phyloP scores from a whole-genome alignment of 2,329 filamentous ascomycete genomes.

The Calonectria leucothoes region DNA sequence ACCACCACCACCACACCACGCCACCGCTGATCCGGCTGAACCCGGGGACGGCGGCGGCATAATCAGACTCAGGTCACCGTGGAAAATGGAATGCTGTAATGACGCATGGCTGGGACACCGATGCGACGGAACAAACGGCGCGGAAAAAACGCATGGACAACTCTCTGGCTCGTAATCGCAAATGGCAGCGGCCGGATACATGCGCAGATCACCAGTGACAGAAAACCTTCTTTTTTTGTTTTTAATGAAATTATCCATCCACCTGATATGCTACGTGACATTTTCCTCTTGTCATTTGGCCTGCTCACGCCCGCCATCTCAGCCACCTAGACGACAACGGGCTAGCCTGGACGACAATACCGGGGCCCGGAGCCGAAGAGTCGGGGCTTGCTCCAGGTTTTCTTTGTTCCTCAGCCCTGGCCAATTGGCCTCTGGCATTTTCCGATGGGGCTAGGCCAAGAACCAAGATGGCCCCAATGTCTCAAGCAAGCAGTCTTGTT shows the following conservation, averaged over 20 bases:
- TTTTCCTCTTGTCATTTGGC: background rate
- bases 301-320: background rate
- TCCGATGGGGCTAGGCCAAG: background rate
- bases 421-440: background rate
- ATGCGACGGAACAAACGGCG: constrained; percentile 7
- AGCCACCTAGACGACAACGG: constrained; percentile 4
- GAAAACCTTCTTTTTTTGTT: background rate
- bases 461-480: background rate
- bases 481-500: too few species aligned
- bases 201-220: background rate
- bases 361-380: constrained; percentile 15
- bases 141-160: background rate
- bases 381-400: background rate
- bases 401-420: background rate
- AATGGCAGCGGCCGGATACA: background rate
- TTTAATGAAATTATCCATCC: background rate
- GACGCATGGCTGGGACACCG: background rate
- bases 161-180: background rate
- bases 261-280: constrained; percentile 16
- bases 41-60: background rate
- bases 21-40: background rate
- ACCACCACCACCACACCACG: background rate
- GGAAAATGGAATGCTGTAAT: background rate
- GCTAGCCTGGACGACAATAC: background rate
- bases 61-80: constrained; percentile 3